These are phyloP conservation scores for Coprinopsis strossmayeri DNA, from an alignment of 768 basidiomycete species.

Conservation along the genomic window DNA sequence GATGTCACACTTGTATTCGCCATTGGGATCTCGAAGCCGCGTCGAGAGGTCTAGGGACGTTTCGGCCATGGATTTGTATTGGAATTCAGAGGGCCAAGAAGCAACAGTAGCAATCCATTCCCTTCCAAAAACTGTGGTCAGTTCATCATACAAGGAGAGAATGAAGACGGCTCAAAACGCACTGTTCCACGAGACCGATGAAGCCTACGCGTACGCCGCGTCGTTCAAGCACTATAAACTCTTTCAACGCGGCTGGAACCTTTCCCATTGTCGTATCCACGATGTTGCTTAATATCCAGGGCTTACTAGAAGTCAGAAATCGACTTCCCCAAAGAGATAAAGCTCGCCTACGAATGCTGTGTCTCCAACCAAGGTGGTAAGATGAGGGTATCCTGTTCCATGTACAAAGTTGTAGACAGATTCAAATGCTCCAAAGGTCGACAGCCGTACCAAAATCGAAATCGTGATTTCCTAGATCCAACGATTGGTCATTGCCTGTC, in stretches of 20 bases:
- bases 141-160: not conserved
- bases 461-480: conserved; percentile 92
- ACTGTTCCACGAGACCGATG: conserved; percentile 88
- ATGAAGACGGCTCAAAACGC: conserved; percentile 2
- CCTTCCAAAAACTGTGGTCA: conserved; percentile 29
- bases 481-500: too few relatives aligned
- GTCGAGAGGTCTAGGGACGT: conserved; percentile 68
- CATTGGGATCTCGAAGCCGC: conserved; percentile 62
- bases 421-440: not conserved
- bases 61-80: conserved; percentile 69
- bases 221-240: conserved; percentile 63
- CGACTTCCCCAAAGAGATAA: too few relatives aligned
- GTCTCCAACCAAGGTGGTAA: conserved; percentile 58
- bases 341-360: conserved; percentile 59
- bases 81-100: conserved; percentile 79
- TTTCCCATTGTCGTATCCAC: conserved; percentile 57
- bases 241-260: conserved; percentile 54
- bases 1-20: conserved; percentile 67
- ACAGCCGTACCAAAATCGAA: conserved; percentile 68
- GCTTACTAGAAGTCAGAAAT: too few relatives aligned
- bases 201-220: conserved; percentile 69
- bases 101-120: conserved; percentile 88
- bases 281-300: conserved; percentile 90
- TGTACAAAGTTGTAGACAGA: not conserved
- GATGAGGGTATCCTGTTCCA: conserved; percentile 24